Conservation (phyloP, 78 protist species). For the Goniomonas avonlea region DNA sequence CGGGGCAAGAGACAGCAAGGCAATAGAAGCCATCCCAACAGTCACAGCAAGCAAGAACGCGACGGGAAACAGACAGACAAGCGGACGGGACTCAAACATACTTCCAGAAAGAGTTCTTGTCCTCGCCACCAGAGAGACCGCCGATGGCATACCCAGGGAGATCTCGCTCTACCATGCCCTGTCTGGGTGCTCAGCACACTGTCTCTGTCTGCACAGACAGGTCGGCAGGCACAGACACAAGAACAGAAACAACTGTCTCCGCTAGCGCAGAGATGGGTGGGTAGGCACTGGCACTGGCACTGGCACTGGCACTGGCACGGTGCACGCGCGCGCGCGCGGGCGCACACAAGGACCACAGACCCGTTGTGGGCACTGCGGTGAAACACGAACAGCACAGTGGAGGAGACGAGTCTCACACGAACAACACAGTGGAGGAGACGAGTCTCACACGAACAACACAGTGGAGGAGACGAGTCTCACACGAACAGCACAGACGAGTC, state of each 20-base stretch:
- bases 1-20: no score
- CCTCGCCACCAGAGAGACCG: constrained; percentile 49
- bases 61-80: neutral
- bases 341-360: no score
- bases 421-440: no score
- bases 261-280: neutral
- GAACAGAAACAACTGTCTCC: neutral
- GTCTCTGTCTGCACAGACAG: neutral
- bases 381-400: no score
- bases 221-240: neutral
- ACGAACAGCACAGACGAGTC: no score
- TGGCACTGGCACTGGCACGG: neutral
- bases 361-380: no score
- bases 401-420: no score
- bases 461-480: no score
- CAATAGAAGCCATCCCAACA: no score
- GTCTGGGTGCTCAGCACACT: neutral
- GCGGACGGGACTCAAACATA: no score
- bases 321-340: neutral
- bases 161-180: constrained; percentile 59
- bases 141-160: constrained; percentile 94
- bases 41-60: no score
- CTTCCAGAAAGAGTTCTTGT: constrained; percentile 2
- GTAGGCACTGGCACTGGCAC: neutral
- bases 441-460: no score